Evolutionary conservation across 106 monocot species (phyloP).

Genomic region (Gastrodia elata): DNA sequence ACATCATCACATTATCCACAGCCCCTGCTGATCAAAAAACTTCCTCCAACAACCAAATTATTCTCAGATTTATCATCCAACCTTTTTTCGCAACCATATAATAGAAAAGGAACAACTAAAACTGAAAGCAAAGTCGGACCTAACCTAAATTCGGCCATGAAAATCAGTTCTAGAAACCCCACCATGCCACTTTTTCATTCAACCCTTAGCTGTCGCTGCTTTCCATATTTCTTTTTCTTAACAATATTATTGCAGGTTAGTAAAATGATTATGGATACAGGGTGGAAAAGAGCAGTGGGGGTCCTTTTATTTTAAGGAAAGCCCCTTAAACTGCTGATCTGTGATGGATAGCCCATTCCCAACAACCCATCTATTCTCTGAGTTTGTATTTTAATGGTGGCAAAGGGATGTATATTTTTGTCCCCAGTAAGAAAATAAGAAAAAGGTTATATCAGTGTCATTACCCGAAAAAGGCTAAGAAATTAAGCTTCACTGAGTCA

Average conservation of each 20-base stretch:
- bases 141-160: neutral
- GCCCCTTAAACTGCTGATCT: neutral
- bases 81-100: too few species aligned
- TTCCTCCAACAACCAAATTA: too few species aligned
- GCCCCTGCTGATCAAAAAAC: too few species aligned
- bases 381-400: too few species aligned
- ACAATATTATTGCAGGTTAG: neutral
- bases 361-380: too few species aligned
- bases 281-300: neutral
- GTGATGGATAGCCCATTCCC: neutral
- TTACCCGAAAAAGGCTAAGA: too few species aligned
- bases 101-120: neutral
- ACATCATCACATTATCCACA: too few species aligned
- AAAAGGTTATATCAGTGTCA: too few species aligned
- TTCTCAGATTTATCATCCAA: too few species aligned
- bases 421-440: too few species aligned
- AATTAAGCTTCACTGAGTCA: too few species aligned
- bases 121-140: neutral
- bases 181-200: neutral
- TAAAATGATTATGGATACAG: neutral
- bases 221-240: neutral
- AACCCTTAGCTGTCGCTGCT: neutral
- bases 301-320: conserved; percentile 1
- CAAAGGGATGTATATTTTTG: too few species aligned
- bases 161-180: neutral